phyloP scores from a whole-genome alignment of 2,329 filamentous ascomycete genomes.

The Botrytis squamosa region DNA sequence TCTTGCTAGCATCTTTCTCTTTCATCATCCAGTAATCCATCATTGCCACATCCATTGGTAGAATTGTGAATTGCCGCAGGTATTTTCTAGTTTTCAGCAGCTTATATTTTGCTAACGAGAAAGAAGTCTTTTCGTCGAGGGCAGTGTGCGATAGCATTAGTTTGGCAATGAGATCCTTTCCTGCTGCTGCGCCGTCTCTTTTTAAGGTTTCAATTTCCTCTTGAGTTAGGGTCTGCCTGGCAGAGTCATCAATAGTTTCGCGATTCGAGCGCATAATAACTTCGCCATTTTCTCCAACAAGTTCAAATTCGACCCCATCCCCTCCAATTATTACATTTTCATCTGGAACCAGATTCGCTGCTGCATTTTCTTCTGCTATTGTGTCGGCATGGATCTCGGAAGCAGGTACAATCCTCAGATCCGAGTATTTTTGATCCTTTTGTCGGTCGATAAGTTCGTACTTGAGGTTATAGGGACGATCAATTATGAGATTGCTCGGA shows the following conservation, averaged over 20 bases:
- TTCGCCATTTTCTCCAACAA: slow-evolving; percentile 50
- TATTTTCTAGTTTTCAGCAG: slow-evolving; percentile 93
- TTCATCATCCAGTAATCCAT: slow-evolving; percentile 75
- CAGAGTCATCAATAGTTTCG: slow-evolving; percentile 59
- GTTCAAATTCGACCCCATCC: slow-evolving; percentile 47
- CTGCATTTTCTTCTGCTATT: slow-evolving; percentile 52
- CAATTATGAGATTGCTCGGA: slow-evolving; percentile 82
- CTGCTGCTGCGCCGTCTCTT: slow-evolving; percentile 70
- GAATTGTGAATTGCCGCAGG: slow-evolving; percentile 78
- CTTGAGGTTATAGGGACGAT: slow-evolving; percentile 87
- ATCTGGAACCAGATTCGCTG: slow-evolving; percentile 43
- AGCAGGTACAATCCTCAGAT: slow-evolving; percentile 75
- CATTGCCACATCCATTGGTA: slow-evolving; percentile 77
- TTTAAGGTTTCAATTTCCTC: slow-evolving; percentile 72
- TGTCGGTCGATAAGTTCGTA: slow-evolving; percentile 80
- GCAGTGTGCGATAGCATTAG: slow-evolving; percentile 85
- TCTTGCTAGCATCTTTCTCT: slow-evolving; percentile 76
- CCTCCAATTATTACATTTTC: slow-evolving; percentile 46
- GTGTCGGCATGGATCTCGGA: slow-evolving; percentile 82
- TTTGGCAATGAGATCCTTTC: slow-evolving; percentile 89
- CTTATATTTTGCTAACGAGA: slow-evolving; percentile 94
- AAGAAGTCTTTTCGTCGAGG: slow-evolving; percentile 90
- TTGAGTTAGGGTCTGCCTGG: slow-evolving; percentile 72
- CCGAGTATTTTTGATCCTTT: slow-evolving; percentile 62
- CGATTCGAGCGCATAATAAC: slow-evolving; percentile 56